These are phyloP conservation scores for Arbutus unedo DNA, from an alignment of 148 eudicot species.

Conservation along the genomic window DNA sequence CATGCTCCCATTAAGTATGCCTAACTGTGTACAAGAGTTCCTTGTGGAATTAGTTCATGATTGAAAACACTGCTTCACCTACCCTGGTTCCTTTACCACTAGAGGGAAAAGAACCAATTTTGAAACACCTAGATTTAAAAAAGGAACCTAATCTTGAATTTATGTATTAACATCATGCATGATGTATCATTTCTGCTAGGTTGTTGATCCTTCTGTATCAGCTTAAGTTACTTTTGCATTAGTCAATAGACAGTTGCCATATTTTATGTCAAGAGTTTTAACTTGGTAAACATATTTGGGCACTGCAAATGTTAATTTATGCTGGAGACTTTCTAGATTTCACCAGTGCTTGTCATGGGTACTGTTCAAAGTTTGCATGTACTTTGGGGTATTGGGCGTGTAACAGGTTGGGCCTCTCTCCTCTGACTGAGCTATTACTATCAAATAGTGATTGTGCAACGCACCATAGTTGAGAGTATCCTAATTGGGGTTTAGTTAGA, in stretches of 20 bases:
- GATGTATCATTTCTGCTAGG: not conserved
- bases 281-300: not conserved
- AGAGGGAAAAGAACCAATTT: not conserved
- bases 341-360: not conserved
- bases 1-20: not conserved
- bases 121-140: not conserved
- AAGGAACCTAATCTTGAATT: not conserved
- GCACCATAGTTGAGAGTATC: not conserved
- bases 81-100: not conserved
- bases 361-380: not conserved
- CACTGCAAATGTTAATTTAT: not conserved
- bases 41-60: not conserved
- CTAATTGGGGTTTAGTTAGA: too few relatives aligned
- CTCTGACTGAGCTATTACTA: too few relatives aligned
- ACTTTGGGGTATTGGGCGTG: not conserved
- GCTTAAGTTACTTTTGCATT: not conserved
- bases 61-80: not conserved
- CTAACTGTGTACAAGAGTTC: not conserved
- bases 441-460: too few relatives aligned
- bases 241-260: not conserved
- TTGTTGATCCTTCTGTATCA: not conserved
- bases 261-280: too few relatives aligned
- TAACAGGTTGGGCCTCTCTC: too few relatives aligned
- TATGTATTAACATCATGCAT: not conserved
- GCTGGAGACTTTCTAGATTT: not conserved